These are phyloP conservation scores for Mortierella sp. DNA, from an alignment of 371 early-diverging fungal genomes.

Conservation along the genomic window DNA sequence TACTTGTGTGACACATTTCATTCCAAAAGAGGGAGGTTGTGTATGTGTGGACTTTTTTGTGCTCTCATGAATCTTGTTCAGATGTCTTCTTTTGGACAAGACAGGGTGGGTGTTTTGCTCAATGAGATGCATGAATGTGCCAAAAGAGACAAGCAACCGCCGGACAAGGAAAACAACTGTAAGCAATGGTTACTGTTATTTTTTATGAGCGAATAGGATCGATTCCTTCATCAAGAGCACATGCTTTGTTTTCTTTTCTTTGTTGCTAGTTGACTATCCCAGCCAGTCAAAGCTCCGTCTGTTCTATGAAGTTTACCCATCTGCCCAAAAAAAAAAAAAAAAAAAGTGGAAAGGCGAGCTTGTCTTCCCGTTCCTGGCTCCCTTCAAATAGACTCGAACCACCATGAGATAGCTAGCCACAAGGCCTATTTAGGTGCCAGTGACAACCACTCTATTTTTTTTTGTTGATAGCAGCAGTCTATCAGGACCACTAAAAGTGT, in stretches of 20 bases:
- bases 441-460: too few species aligned
- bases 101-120: background rate
- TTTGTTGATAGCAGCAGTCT: too few species aligned
- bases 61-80: background rate
- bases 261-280: background rate
- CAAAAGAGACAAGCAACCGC: background rate
- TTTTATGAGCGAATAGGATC: background rate
- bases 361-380: too few species aligned
- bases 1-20: background rate
- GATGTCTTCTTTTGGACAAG: background rate
- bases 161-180: background rate
- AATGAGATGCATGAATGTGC: background rate
- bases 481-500: background rate
- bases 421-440: too few species aligned
- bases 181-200: background rate
- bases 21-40: background rate
- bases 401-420: too few species aligned
- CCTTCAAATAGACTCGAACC: too few species aligned
- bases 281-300: too few species aligned
- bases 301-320: background rate
- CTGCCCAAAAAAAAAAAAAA: background rate
- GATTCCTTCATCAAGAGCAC: background rate
- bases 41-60: background rate
- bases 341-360: too few species aligned
- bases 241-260: background rate